Conservation (phyloP, 2,329 filamentous ascomycete species). For the Phaeosphaeriaceae sp. region DNA sequence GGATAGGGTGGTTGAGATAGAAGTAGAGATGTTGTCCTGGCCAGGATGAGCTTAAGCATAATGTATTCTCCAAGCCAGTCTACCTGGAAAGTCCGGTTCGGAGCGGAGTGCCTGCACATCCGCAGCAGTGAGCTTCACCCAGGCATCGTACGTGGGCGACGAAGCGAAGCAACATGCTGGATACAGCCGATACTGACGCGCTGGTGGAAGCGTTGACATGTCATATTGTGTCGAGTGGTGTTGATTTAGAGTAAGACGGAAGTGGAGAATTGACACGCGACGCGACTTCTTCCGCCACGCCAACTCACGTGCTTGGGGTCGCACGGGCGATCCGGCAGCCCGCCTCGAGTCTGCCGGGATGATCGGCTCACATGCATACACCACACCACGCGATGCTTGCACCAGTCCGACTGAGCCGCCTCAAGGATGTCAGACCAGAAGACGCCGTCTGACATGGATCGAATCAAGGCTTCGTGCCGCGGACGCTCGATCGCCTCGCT, state of each 20-base stretch:
- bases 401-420: slow-evolving; percentile 37
- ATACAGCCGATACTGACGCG: slow-evolving; percentile 53
- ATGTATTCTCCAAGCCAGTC: neutral
- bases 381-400: slow-evolving; percentile 16
- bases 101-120: slow-evolving; percentile 63
- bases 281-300: slow-evolving; percentile 22
- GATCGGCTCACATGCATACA: slow-evolving; percentile 30
- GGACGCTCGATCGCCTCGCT: slow-evolving; percentile 12
- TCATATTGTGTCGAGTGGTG: slow-evolving; percentile 36
- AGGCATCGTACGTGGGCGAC: slow-evolving; percentile 68
- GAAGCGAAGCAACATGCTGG: slow-evolving; percentile 67
- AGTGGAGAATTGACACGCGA: slow-evolving; percentile 10
- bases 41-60: neutral
- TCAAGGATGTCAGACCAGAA: slow-evolving; percentile 16
- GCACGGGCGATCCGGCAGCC: slow-evolving; percentile 5
- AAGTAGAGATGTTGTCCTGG: slow-evolving; percentile 65
- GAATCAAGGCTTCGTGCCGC: slow-evolving; percentile 32
- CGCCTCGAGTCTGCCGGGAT: slow-evolving; percentile 14
- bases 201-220: slow-evolving; percentile 33
- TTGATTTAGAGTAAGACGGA: slow-evolving; percentile 15
- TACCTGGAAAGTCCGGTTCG: slow-evolving; percentile 61
- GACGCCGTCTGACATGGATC: slow-evolving; percentile 20
- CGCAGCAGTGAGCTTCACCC: slow-evolving; percentile 67
- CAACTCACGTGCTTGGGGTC: slow-evolving; percentile 20
- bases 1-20: slow-evolving; percentile 62